These are phyloP conservation scores for Ulota crispa DNA, from an alignment of 225 moss, liverwort and hornwort genomes.

Conservation along the genomic window DNA sequence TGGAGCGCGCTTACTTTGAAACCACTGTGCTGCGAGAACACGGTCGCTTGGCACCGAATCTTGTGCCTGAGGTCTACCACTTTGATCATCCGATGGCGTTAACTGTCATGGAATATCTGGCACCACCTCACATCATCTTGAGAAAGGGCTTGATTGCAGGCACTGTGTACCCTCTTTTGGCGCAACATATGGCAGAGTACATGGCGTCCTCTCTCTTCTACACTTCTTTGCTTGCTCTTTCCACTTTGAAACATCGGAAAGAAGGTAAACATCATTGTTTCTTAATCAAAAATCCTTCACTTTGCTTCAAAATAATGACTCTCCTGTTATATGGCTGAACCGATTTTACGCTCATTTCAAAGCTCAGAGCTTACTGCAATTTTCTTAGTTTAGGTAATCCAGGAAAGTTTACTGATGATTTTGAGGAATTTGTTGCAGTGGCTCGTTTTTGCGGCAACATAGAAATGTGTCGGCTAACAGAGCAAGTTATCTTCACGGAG, in stretches of 20 bases:
- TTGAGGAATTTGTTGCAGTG: slow-evolving; percentile 34
- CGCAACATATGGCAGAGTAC: slow-evolving; percentile 86
- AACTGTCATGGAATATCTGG: slow-evolving; percentile 80
- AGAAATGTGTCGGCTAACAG: slow-evolving; percentile 92
- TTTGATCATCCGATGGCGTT: slow-evolving; percentile 94
- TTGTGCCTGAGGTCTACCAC: slow-evolving; percentile 75
- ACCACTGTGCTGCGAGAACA: slow-evolving; percentile 59
- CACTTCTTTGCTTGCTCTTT: slow-evolving; percentile 74
- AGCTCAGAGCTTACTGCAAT: neutral
- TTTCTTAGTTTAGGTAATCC: neutral
- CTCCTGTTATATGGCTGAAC: neutral
- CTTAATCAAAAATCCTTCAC: neutral
- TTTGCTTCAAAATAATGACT: neutral
- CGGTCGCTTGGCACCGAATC: slow-evolving; percentile 47
- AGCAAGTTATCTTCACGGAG: slow-evolving; percentile 93
- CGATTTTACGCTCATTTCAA: neutral
- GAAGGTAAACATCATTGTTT: slow-evolving; percentile 30
- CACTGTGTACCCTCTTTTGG: slow-evolving; percentile 77
- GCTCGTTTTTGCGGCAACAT: slow-evolving; percentile 74
- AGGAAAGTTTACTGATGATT: slow-evolving; percentile 8
- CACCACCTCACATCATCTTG: slow-evolving; percentile 86
- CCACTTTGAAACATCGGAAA: slow-evolving; percentile 69
- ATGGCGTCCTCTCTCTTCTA: slow-evolving; percentile 72
- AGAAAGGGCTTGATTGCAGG: slow-evolving; percentile 76
- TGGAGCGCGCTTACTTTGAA: slow-evolving; percentile 94